Base-by-base conservation (phyloP, 352 stramenopile species). In the Globisporangium nodosum region DNA sequence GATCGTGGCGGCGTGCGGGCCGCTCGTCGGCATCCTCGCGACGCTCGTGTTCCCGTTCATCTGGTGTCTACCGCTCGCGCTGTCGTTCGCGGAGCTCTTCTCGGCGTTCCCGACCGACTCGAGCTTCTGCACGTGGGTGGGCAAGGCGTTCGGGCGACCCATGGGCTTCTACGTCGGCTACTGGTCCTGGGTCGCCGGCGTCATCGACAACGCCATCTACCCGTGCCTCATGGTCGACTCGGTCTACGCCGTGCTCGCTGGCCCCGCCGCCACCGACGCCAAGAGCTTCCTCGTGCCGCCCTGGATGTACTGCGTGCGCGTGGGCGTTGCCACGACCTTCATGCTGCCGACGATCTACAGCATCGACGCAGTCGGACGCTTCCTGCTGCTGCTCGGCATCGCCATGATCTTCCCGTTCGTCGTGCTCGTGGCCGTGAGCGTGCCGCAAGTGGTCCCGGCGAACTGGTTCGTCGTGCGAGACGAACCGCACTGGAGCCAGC, bases 171-270 rank as follows among this genome's bases (percentile, higher is more conserved):
- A 92, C 47, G 77, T 91, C 37, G 84, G 82, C 43, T 94, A 74
- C 52, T 94, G 83, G 87, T 90, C 73, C 51, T 95, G 85, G 85
- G 78, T 87, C 30, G 71, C 75, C 5, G 81, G 76, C 24, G 79
- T 93, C 54, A 92, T 93, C 58, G 85, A 93, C 68, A 92, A 90
- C 40, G 80, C 83, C 46, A 90, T 92, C 69, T 94, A 93, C 54
- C 85, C 85, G 5, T 88, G 81, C 57, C 65, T 95, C 2, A 87
- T 90, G 42, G 84, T 91, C 43, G 83, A 93, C 13, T 73, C 77
- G 20, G 56, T 55, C 11, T 78, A 88, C 62, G 81, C 81, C 15
- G 62, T 80, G 35, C 54, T 88, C 15, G 40, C 16, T 5, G 40
- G 40, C 40, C 40, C 40, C 18, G 40, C 40, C 13, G 40, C 18